Conservation (phyloP, 495 filamentous ascomycete genomes). For the Xylaria bambusicola region DNA sequence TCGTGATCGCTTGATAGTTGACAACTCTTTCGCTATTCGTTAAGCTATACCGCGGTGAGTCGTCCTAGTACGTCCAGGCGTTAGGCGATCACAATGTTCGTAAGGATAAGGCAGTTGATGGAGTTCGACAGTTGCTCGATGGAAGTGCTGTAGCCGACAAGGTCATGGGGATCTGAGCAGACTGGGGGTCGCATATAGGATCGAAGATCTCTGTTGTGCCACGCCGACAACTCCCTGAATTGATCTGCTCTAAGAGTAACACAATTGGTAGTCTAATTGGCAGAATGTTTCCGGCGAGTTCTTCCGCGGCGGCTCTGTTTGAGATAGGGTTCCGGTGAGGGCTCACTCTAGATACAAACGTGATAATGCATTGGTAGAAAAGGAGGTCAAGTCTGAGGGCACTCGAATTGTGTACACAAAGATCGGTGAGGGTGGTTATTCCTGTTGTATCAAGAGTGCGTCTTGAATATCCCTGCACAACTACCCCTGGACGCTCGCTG, state of each 20-base stretch:
- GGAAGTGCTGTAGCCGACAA: not conserved
- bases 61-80: not conserved
- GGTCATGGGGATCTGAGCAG: constrained; percentile 3
- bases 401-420: constrained; percentile 30
- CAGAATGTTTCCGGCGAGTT: not conserved
- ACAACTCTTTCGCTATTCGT: constrained; percentile 21
- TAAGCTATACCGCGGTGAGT: constrained; percentile 12
- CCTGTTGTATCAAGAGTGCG: constrained; percentile 44
- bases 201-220: constrained; percentile 9
- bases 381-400: constrained; percentile 28
- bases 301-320: not conserved
- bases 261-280: constrained; percentile 5
- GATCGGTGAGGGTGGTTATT: constrained; percentile 34
- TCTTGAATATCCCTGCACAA: constrained; percentile 43
- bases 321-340: constrained; percentile 6
- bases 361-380: constrained; percentile 24
- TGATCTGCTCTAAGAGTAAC: not conserved
- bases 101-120: not conserved
- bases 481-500: constrained; percentile 25
- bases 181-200: not conserved
- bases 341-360: not conserved
- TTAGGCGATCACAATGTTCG: not conserved
- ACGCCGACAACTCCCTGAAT: not conserved
- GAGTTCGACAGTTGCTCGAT: not conserved
- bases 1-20: constrained; percentile 14